phyloP scores from a whole-genome alignment of 352 stramenopile genomes.

The Globisporangium radiosum region DNA sequence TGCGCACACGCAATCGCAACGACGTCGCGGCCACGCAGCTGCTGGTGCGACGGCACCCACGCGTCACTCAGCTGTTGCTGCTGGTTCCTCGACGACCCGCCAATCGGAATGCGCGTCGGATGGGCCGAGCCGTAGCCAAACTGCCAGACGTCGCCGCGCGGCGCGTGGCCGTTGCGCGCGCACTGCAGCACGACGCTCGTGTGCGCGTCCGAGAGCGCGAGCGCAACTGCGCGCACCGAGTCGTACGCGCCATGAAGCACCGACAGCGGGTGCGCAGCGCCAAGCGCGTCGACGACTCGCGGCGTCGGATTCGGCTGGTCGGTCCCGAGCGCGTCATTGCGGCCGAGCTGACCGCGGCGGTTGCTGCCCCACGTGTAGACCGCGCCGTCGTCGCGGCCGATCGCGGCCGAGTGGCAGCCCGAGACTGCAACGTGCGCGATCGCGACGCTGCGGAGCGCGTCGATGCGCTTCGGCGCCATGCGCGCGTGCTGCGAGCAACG shows the following conservation, averaged over 20 bases:
- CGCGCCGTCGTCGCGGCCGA: conserved; percentile 32
- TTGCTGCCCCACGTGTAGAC: conserved; percentile 82
- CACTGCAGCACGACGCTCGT: conserved; percentile 65
- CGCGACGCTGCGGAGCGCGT: conserved; percentile 49
- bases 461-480: conserved; percentile 63
- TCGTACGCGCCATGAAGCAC: conserved; percentile 59
- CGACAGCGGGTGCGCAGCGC: conserved; percentile 41
- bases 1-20: conserved; percentile 65
- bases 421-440: conserved; percentile 66
- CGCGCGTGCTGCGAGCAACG: conserved; percentile 43
- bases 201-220: conserved; percentile 70
- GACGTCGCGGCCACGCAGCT: conserved; percentile 39
- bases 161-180: conserved; percentile 34
- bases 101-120: conserved; percentile 38
- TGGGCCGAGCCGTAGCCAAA: conserved; percentile 71
- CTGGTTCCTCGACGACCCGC: conserved; percentile 1
- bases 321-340: conserved; percentile 65
- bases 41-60: conserved; percentile 53
- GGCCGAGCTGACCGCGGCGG: conserved; percentile 69
- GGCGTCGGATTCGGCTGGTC: conserved; percentile 56
- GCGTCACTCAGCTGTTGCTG: conserved; percentile 37
- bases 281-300: conserved; percentile 50
- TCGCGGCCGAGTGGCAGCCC: conserved; percentile 65
- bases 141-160: conserved; percentile 69
- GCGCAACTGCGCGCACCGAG: conserved; percentile 26